These are phyloP conservation scores for Rhamnella rubrinervis DNA, from an alignment of 331 rosid genomes.

Conservation along the genomic window DNA sequence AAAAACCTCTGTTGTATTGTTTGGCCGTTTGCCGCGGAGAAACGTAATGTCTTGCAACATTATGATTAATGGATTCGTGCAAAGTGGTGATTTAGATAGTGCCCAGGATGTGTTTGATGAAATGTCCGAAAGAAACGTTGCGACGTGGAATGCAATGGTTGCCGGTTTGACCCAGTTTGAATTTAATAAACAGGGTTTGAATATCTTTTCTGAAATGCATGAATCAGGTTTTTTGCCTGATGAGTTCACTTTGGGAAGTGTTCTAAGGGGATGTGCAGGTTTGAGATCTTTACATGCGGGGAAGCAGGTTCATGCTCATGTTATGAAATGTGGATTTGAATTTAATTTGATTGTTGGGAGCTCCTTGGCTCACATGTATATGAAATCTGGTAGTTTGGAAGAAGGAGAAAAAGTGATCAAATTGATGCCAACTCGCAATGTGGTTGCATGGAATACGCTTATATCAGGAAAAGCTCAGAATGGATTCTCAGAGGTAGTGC, in stretches of 20 bases:
- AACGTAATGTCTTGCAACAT: constrained; percentile 79
- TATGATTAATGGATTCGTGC: constrained; percentile 57
- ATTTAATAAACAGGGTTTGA: constrained; percentile 53
- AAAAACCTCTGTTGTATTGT: constrained; percentile 41
- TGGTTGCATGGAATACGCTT: constrained; percentile 92
- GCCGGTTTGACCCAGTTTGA: constrained; percentile 64
- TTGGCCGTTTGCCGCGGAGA: constrained; percentile 48
- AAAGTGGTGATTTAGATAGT: constrained; percentile 44
- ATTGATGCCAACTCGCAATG: constrained; percentile 56
- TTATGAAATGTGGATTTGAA: constrained; percentile 68
- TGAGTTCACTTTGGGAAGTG: constrained; percentile 72
- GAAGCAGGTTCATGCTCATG: constrained; percentile 64
- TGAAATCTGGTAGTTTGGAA: constrained; percentile 66
- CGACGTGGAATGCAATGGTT: constrained; percentile 86
- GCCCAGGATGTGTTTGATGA: constrained; percentile 69
- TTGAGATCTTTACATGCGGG: constrained; percentile 55
- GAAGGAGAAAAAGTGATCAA: constrained; percentile 66
- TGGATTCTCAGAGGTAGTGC: constrained; percentile 52
- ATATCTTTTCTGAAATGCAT: constrained; percentile 56
- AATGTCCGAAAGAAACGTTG: constrained; percentile 75
- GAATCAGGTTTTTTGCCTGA: constrained; percentile 60
- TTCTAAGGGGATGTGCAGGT: constrained; percentile 84
- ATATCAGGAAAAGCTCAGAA: constrained; percentile 81
- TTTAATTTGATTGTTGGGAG: constrained; percentile 67
- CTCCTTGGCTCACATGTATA: constrained; percentile 87